Percentiles rank a stretch among this genome's conserved stretches.
phyloP scores from a whole-genome alignment of 139 green algal genomes.

The Astrephomene gubernaculifera region DNA sequence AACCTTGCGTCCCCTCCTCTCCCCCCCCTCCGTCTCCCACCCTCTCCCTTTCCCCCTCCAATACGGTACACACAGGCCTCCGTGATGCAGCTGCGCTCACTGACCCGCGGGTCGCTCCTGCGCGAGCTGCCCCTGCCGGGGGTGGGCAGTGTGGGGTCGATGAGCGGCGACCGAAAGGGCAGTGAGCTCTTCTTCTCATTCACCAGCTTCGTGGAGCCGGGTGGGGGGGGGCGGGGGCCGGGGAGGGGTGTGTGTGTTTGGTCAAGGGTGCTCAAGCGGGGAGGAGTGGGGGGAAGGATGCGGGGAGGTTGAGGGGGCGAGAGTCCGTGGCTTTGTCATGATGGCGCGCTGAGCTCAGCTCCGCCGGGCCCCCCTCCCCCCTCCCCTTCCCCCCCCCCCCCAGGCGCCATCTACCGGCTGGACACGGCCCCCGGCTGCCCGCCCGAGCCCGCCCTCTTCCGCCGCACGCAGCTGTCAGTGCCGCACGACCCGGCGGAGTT shows the following conservation, averaged over 20 bases:
- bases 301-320: no score
- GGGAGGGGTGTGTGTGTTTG: no score
- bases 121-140: slow-evolving; percentile 74
- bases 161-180: slow-evolving; percentile 73
- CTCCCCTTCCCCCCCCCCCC: not conserved
- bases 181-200: slow-evolving; percentile 87
- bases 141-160: slow-evolving; percentile 65
- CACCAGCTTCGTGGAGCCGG: slow-evolving; percentile 61
- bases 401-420: slow-evolving; percentile 73
- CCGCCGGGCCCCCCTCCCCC: no score
- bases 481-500: slow-evolving; percentile 73
- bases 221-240: no score
- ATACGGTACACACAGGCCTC: no score
- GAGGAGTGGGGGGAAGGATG: no score
- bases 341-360: not conserved
- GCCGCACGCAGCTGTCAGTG: slow-evolving; percentile 76
- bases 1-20: not conserved
- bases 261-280: no score
- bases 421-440: slow-evolving; percentile 53
- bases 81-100: slow-evolving; percentile 73
- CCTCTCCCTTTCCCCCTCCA: not conserved
- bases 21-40: not conserved
- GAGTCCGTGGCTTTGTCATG: no score
- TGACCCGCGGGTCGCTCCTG: slow-evolving; percentile 57
- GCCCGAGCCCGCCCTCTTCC: slow-evolving; percentile 71